Conservation (phyloP, 495 filamentous ascomycete genomes). For the Penicillium verhagenii region DNA sequence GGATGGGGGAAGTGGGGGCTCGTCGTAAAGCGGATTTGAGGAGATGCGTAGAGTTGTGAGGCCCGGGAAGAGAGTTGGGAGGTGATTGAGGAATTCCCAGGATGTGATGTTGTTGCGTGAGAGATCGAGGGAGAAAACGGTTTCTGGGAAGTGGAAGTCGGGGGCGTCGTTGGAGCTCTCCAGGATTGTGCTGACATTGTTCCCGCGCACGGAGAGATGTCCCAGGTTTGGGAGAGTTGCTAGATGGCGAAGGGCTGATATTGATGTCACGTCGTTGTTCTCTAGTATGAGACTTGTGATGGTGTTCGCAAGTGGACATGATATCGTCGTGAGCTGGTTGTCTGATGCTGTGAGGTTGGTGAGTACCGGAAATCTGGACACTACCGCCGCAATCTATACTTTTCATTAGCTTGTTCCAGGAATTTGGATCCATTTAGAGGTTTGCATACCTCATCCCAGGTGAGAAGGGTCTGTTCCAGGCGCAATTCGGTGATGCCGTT, state of each 20-base stretch:
- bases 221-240: slow-evolving; percentile 57
- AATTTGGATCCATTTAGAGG: background rate
- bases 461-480: slow-evolving; percentile 68
- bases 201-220: slow-evolving; percentile 44
- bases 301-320: slow-evolving; percentile 38
- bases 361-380: slow-evolving; percentile 58
- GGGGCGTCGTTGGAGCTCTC: slow-evolving; percentile 13
- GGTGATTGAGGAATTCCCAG: slow-evolving; percentile 68
- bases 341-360: slow-evolving; percentile 54
- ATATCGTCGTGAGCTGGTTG: slow-evolving; percentile 46
- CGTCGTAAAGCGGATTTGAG: slow-evolving; percentile 77
- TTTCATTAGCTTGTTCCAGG: slow-evolving; percentile 5
- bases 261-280: slow-evolving; percentile 65
- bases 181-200: slow-evolving; percentile 37
- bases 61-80: slow-evolving; percentile 66
- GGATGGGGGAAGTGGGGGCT: slow-evolving; percentile 43
- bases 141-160: slow-evolving; percentile 39
- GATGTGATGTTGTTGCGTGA: slow-evolving; percentile 73
- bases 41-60: slow-evolving; percentile 66
- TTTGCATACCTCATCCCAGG: slow-evolving; percentile 65
- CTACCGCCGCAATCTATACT: slow-evolving; percentile 36
- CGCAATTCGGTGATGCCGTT: slow-evolving; percentile 63
- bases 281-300: slow-evolving; percentile 68
- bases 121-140: slow-evolving; percentile 66
- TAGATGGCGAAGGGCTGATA: slow-evolving; percentile 59